These are phyloP conservation scores for Oxytropis ochrocephala DNA, from an alignment of 306 rosid genomes.

Conservation along the genomic window DNA sequence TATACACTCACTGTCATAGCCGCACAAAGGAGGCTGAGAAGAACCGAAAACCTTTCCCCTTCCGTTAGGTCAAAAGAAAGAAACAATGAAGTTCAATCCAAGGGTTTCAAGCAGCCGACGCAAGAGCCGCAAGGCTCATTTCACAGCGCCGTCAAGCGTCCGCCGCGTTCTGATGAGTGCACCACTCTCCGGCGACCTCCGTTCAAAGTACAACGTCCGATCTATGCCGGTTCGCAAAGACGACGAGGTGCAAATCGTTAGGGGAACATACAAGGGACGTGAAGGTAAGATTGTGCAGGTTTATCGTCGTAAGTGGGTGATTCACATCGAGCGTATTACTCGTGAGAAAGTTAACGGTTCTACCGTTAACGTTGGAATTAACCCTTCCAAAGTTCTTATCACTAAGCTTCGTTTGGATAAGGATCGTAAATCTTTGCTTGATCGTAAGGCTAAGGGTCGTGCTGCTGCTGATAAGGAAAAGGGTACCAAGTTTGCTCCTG, in stretches of 20 bases:
- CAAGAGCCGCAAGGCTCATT: conserved; percentile 94
- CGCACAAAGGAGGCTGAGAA: neutral
- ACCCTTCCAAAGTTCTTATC: conserved; percentile 72
- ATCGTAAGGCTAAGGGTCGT: conserved; percentile 93
- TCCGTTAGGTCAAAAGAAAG: neutral
- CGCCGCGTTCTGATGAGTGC: conserved; percentile 89
- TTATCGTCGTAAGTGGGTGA: conserved; percentile 91
- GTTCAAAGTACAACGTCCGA: conserved; percentile 83
- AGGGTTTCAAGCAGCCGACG: conserved; percentile 88
- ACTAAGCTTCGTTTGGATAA: conserved; percentile 83
- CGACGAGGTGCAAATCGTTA: conserved; percentile 86
- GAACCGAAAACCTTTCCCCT: neutral
- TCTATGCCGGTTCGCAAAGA: conserved; percentile 91
- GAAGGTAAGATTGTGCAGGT: conserved; percentile 93
- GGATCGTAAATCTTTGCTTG: conserved; percentile 81
- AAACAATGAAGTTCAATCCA: conserved; percentile 77
- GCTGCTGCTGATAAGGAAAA: conserved; percentile 94
- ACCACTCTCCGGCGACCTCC: conserved; percentile 73
- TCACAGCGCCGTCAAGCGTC: conserved; percentile 91
- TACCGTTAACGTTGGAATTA: conserved; percentile 88
- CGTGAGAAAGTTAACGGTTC: conserved; percentile 95
- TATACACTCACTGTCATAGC: neutral
- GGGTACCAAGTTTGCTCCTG: conserved; percentile 89
- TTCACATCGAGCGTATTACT: conserved; percentile 88
- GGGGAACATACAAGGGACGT: conserved; percentile 90